Evolutionary conservation across 140 eudicot species (phyloP).

Genomic region (Erigeron philadelphicus): DNA sequence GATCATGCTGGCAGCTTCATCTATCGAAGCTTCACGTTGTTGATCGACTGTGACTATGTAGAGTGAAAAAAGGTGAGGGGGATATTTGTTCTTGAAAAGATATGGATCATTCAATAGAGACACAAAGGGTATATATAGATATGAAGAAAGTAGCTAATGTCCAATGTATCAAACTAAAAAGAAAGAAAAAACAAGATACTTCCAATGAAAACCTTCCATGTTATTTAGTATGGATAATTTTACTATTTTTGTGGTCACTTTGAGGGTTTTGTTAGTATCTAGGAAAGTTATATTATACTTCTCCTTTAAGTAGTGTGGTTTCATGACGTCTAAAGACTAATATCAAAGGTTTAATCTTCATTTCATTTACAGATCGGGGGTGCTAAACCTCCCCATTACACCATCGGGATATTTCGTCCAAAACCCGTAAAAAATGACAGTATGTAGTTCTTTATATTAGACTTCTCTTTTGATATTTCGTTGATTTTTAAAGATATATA

Average conservation of each 20-base stretch:
- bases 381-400: no score
- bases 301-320: no score
- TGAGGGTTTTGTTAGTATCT: slow-evolving; percentile 27
- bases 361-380: no score
- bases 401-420: no score
- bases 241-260: slow-evolving; percentile 24
- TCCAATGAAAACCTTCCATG: slow-evolving; percentile 29
- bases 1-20: slow-evolving; percentile 97
- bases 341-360: no score
- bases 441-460: no score
- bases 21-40: slow-evolving; percentile 42
- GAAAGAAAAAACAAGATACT: neutral
- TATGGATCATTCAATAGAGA: slow-evolving; percentile 19
- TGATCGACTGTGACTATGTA: neutral
- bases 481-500: neutral
- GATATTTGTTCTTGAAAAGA: neutral
- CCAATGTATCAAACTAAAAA: neutral
- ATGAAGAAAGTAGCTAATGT: neutral
- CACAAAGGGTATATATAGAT: neutral
- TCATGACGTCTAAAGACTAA: no score
- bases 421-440: no score
- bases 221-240: slow-evolving; percentile 5
- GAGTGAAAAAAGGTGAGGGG: slow-evolving; percentile 2
- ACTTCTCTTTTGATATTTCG: no score
- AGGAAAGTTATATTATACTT: slow-evolving; percentile 15